Evolutionary conservation across 2,329 filamentous ascomycete species (phyloP), one percentile per base, ranked within the genome.

Genomic region (Phoma sp.): DNA sequence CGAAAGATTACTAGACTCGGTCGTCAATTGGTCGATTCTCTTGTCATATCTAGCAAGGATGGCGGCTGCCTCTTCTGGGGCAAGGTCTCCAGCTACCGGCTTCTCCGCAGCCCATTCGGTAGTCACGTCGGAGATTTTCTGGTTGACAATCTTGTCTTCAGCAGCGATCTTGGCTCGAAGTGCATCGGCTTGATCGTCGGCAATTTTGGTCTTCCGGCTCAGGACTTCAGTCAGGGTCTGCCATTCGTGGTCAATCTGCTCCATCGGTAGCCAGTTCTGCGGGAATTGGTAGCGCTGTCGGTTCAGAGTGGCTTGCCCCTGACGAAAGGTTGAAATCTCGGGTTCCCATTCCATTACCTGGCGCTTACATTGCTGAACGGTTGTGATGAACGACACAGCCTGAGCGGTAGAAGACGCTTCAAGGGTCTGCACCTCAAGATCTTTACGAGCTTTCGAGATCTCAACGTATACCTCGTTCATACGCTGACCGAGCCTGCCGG

Each of bases 191-290:
- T 99, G 96, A 64, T 99, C 96, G 67, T 96, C 88, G 24, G 99
- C 94, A 62, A 98, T 90, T 80, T 96, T 96, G 67, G 89, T 89
- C 81, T 98, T 98, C 69, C 95, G 89, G 49, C 88, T 87, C 32
- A 99, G 83, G 48, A 98, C 88, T 72, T 99, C 95, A 69, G 95
- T 95, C 51, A 99, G 82, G 2, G 92, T 89, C 57, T 91, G 88
- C 95, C 95, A 99, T 76, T 96, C 92, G 57, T 93, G 92, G 72
- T 97, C 93, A 49, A 99, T 91, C 73, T 98, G 95, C 66, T 97
- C 92, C 54, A 97, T 93, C 66, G 93, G 90, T 21, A 99, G 83
- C 96, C 96, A 99, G 73, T 98, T 93, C 49, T 85, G 86, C 4
- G 92, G 90, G 71, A 97, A 96, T 67, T 96, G 93, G 74, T 96